Base-by-base conservation (phyloP, 2,329 filamentous ascomycete species). In the Talaromyces sp. region DNA sequence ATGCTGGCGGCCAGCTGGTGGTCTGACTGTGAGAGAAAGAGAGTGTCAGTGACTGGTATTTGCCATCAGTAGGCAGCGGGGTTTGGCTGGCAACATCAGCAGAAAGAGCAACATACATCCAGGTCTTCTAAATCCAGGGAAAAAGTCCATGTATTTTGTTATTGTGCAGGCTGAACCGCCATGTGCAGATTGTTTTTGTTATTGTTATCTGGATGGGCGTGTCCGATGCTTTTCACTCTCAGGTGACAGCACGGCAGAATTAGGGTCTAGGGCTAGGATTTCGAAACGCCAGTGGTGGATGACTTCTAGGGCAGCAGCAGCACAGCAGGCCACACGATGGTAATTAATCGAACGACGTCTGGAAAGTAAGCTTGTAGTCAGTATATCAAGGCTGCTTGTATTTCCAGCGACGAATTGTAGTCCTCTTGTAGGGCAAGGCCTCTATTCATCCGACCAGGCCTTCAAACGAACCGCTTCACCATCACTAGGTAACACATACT, bases 201-300 rank as follows among this genome's bases (percentile, higher is more conserved):
- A 35, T 41, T 43, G 56, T 45, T 59, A 33, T 39, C 4, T 27
- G 37, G 37, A 39, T 4, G 39, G 22, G 22, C 6, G 56, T n/a
- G 39, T 59, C 14, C 16, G 56, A 19, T 41, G 39, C 56, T 27
- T 33, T 59, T 35, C 24, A 33, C 52, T 39, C 35, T 61, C 31
- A 37, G 52, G 50, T 56, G 39, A 41, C 61, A 56, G 47, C 33
- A 39, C 37, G 60, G 48, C 48, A 41, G 37, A 64, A 39, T 62
- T 62, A 65, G 64, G 64, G 64, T 65, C 60, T 65, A 65, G 64
- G 64, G 64, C 50, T 65, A 62, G 48, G 35, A 41, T 33, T 41
- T 27, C 52, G 52, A 50, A 50, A 52, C 41, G 60, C 48, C 50
- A 52, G 54, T 33, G 50, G 50, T 54, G 27, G 59, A 61, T 10